phyloP scores from a whole-genome alignment of 441 rosid species.

The Gossypium aridum region DNA sequence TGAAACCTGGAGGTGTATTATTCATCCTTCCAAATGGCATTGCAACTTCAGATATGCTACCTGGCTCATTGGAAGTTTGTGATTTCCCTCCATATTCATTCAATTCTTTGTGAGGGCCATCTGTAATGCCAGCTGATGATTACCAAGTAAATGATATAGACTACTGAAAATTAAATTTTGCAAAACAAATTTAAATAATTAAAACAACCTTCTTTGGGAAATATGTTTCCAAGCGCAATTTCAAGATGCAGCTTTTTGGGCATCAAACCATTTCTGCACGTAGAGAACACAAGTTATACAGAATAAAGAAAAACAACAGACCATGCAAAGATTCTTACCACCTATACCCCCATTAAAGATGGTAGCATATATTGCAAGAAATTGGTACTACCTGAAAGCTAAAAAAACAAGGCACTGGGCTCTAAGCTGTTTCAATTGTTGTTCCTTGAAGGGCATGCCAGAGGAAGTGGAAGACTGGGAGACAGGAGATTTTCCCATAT shows the following conservation, averaged over 20 bases:
- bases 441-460: conserved; percentile 79
- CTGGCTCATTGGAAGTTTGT: conserved; percentile 44
- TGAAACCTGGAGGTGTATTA: conserved; percentile 33
- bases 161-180: conserved; percentile 11
- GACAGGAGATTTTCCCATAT: conserved; percentile 62
- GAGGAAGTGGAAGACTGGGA: conserved; percentile 33
- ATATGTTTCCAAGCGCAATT: conserved; percentile 67
- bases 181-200: conserved; percentile 1
- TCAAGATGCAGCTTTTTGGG: conserved; percentile 92
- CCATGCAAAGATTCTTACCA: conserved; percentile 5
- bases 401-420: conserved; percentile 95
- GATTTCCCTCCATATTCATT: conserved; percentile 50
- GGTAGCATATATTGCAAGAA: conserved; percentile 8
- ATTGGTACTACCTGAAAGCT: conserved; percentile 62
- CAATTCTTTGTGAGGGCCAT: conserved; percentile 52
- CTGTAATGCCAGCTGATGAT: conserved; percentile 39
- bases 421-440: conserved; percentile 89
- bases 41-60: conserved; percentile 38
- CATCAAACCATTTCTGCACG: conserved; percentile 60
- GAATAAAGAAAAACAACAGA: not conserved
- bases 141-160: conserved; percentile 18
- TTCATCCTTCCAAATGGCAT: conserved; percentile 45
- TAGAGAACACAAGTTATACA: conserved; percentile 14
- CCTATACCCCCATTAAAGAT: not conserved
- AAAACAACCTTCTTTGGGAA: conserved; percentile 67